These are phyloP conservation scores for Lachnum nothofagi DNA, from an alignment of 2,329 filamentous ascomycete genomes.

Conservation along the genomic window DNA sequence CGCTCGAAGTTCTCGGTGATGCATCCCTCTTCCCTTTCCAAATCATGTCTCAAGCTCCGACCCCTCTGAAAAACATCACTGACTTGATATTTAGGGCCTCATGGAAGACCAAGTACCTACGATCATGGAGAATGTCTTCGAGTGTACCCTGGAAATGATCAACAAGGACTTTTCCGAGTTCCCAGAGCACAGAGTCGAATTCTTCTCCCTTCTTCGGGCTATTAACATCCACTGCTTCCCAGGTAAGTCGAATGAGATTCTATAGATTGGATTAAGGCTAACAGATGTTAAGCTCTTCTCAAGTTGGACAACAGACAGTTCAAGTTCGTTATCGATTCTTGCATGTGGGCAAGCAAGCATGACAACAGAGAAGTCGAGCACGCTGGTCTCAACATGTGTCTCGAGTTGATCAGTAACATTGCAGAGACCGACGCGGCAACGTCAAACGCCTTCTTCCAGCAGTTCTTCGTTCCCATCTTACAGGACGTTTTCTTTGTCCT, in stretches of 20 bases:
- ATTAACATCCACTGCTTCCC: slow-evolving; percentile 98
- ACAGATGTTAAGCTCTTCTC: slow-evolving; percentile 56
- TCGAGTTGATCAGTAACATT: slow-evolving; percentile 96
- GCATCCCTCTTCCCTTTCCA: slow-evolving; percentile 23
- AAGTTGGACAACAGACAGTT: slow-evolving; percentile 95
- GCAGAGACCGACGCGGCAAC: slow-evolving; percentile 82
- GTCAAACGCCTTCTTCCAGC: slow-evolving; percentile 93
- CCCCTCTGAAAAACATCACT: slow-evolving; percentile 22
- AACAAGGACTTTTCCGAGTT: slow-evolving; percentile 99
- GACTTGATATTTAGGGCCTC: slow-evolving; percentile 54
- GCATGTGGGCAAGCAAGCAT: slow-evolving; percentile 99
- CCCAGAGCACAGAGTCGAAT: slow-evolving; percentile 97
- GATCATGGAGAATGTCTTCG: slow-evolving; percentile 98
- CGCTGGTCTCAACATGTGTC: slow-evolving; percentile 94
- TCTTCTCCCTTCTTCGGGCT: slow-evolving; percentile 92
- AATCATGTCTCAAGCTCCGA: slow-evolving; percentile 8
- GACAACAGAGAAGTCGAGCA: slow-evolving; percentile 97
- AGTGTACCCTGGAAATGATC: slow-evolving; percentile 98
- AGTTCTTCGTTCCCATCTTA: slow-evolving; percentile 90
- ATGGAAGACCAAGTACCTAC: slow-evolving; percentile 98
- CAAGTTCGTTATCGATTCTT: slow-evolving; percentile 98
- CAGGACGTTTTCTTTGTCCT: slow-evolving; percentile 98
- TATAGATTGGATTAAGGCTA: slow-evolving; percentile 3
- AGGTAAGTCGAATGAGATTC: slow-evolving; percentile 37
- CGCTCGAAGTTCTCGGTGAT: slow-evolving; percentile 44